A percentile compares a stretch with the other conserved stretches of the same genome.
phyloP scores from a whole-genome alignment of 208 protist species.

The Wallacemonas rigidus region DNA sequence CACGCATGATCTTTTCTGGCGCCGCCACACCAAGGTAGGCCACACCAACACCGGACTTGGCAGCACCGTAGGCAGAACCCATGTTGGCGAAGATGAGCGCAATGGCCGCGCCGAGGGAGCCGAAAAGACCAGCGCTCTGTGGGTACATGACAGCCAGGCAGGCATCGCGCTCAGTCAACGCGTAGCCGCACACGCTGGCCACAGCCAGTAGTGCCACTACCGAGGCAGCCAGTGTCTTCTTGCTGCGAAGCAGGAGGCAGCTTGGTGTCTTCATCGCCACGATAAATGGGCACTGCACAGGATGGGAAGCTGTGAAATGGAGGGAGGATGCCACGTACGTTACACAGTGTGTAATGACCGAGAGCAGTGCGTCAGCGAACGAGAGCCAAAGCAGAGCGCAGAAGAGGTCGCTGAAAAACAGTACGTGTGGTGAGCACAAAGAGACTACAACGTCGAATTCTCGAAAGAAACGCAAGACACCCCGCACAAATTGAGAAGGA shows the following conservation, averaged over 20 bases:
- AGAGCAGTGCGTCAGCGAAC: no score
- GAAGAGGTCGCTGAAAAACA: no score
- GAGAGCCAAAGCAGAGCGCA: no score
- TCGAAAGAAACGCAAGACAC: no score
- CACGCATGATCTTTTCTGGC: slow-evolving; percentile 96
- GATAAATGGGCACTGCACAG: no score
- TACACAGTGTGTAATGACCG: no score
- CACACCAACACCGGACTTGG: slow-evolving; percentile 98
- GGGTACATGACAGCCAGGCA: slow-evolving; percentile 84
- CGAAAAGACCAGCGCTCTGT: slow-evolving; percentile 80
- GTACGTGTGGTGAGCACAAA: no score
- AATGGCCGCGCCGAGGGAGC: slow-evolving; percentile 67
- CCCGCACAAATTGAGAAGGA: no score
- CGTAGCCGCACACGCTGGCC: slow-evolving; percentile 14
- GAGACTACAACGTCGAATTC: no score
- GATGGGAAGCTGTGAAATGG: no score
- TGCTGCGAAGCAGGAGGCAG: slow-evolving; percentile 17
- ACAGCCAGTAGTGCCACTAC: slow-evolving; percentile 13
- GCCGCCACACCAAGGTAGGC: slow-evolving; percentile 96
- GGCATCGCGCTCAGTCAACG: slow-evolving; percentile 19
- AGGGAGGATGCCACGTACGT: no score
- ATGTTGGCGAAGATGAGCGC: slow-evolving; percentile 94
- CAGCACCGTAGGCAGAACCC: slow-evolving; percentile 98
- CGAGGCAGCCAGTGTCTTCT: slow-evolving; percentile 16
- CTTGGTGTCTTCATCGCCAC: background rate